These are phyloP conservation scores for Discostella stelligeroides DNA, from an alignment of 108 stramenopile species.

Conservation along the genomic window DNA sequence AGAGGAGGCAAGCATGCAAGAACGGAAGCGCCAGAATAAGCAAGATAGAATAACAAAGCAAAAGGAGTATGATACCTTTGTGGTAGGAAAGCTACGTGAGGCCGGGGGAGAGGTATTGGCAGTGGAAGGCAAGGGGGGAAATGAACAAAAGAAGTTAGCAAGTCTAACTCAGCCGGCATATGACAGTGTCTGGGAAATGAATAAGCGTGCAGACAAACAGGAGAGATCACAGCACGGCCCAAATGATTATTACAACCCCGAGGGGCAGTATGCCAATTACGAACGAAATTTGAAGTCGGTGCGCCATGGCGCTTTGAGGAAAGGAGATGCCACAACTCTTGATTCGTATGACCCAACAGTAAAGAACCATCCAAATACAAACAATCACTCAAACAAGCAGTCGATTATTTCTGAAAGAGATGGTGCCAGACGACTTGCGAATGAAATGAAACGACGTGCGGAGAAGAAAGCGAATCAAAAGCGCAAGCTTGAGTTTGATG, in stretches of 20 bases:
- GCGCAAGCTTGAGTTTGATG: conserved; percentile 72
- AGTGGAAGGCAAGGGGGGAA: conserved; percentile 14
- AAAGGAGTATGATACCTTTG: conserved; percentile 55
- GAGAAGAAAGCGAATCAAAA: conserved; percentile 71
- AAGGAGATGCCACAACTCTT: conserved; percentile 30
- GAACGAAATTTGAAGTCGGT: conserved; percentile 72
- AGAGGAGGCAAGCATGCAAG: conserved; percentile 62
- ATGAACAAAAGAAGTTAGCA: conserved; percentile 41
- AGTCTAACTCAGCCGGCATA: conserved; percentile 45
- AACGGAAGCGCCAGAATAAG: conserved; percentile 60
- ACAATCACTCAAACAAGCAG: conserved; percentile 5
- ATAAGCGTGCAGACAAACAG: conserved; percentile 37
- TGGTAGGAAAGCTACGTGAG: conserved; percentile 37
- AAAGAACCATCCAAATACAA: conserved; percentile 2
- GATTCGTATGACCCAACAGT: conserved; percentile 70
- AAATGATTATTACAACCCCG: conserved; percentile 81
- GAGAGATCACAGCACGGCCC: conserved; percentile 48
- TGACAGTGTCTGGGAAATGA: conserved; percentile 46
- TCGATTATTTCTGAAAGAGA: conserved; percentile 56
- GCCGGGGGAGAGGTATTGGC: conserved; percentile 9
- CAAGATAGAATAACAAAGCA: conserved; percentile 54
- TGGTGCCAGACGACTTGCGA: conserved; percentile 76
- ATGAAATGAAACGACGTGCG: conserved; percentile 80
- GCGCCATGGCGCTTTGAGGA: conserved; percentile 10
- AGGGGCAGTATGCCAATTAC: conserved; percentile 82